Conservation (phyloP, 306 rosid species). For the Dicorynia guianensis region DNA sequence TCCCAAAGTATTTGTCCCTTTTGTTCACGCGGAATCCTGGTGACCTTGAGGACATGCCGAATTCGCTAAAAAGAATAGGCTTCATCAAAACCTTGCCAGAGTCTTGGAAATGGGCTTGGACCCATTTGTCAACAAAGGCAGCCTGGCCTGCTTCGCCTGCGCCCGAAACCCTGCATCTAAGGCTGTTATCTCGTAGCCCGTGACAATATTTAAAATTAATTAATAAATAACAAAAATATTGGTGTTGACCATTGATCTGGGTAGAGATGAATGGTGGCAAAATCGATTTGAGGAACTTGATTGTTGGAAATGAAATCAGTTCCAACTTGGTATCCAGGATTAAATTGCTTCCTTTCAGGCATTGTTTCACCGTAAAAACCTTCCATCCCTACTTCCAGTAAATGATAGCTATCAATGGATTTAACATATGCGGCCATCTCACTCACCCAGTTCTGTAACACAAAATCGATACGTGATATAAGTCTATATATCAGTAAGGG, state of each 20-base stretch:
- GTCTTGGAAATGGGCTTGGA: constrained; percentile 38
- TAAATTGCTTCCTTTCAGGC: constrained; percentile 38
- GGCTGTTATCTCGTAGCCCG: neutral
- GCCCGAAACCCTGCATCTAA: constrained; percentile 33
- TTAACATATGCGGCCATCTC: constrained; percentile 52
- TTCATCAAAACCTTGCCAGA: constrained; percentile 7
- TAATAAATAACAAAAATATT: neutral
- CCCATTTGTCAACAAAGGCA: constrained; percentile 46
- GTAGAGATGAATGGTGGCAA: constrained; percentile 53
- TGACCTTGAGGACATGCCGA: constrained; percentile 45
- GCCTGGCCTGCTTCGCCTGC: constrained; percentile 21
- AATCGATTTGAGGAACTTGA: constrained; percentile 46
- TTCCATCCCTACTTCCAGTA: constrained; percentile 52
- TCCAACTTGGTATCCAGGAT: constrained; percentile 48
- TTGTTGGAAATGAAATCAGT: constrained; percentile 53
- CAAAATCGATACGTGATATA: neutral
- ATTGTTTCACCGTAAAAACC: constrained; percentile 54
- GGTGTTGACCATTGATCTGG: constrained; percentile 47
- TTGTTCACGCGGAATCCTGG: constrained; percentile 30
- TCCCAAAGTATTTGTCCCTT: constrained; percentile 37
- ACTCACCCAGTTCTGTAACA: constrained; percentile 48
- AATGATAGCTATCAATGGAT: constrained; percentile 47
- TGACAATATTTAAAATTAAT: neutral
- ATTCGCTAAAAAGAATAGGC: constrained; percentile 45
- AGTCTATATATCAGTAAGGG: too few relatives aligned